Evolutionary conservation across 164 flowering plant genomes (phyloP), one percentile per base, ranked within the genome.

Genomic region (Litsea cubeba): DNA sequence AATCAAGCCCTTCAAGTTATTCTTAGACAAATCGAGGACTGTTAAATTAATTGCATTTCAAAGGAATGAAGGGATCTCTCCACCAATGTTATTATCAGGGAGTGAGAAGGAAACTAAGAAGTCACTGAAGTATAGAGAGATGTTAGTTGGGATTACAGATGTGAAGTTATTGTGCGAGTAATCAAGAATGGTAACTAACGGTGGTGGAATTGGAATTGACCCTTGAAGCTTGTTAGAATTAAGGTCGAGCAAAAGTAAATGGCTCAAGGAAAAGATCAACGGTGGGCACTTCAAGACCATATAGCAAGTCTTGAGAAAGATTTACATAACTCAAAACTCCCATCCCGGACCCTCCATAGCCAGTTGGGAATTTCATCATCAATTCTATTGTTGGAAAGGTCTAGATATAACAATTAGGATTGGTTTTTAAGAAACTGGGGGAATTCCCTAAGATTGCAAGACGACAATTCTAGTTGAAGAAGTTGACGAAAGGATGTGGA

Each of bases 351-450:
- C 2, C 22, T 32, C 50, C 69, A 66, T 26, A 84, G 35, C 88
- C 90, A 87, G 3, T 66, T 68, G 7, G 90, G 90, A 46, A 84
- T 70, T 62, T 30, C 54, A 18, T 84, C 88, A 17, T 18, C 40
- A 71, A 85, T 82, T 40, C 76, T 74, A 58, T 87, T 87, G 65
- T 73, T 12, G 4, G 88, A 85, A 62, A 87, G 87, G 75, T 86
- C 87, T 35, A 86, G 68, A 54, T 2, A 2, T 11, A 0, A 28
- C 40, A 86, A 17, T 12, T 12, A 69, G 3, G 80, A 60, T 25
- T 83, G 88, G 68, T 78, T 76, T 30, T n/a, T 75, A 70, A 86
- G 70, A 71, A 78, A 71, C 32, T 7, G 3, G 10, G 86, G 88
- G 22, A 85, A 77, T 24, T 0, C 64, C 10, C 4, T 73, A n/a